Conservation (phyloP, 1,284 basidiomycete genomes). For the Leccinum solheimii region DNA sequence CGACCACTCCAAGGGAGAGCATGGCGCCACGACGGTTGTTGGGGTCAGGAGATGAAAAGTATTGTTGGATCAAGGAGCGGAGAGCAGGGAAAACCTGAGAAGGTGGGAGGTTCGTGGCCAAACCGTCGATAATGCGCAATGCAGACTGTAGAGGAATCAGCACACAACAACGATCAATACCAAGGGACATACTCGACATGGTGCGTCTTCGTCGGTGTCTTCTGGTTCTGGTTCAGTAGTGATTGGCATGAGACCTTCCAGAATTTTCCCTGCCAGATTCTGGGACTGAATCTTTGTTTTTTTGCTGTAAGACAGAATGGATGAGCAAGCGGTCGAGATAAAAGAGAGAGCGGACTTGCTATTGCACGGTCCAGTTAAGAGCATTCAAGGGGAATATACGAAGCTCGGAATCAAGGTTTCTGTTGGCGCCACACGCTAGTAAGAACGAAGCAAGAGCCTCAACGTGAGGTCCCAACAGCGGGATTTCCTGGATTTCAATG, state of each 20-base stretch:
- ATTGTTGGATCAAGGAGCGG: conserved; percentile 77
- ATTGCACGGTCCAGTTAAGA: conserved; percentile 94
- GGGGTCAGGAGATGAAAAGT: conserved; percentile 81
- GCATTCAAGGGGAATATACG: conserved; percentile 93
- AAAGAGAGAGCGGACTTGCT: conserved; percentile 46
- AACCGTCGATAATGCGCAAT: conserved; percentile 92
- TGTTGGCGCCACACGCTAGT: conserved; percentile 82
- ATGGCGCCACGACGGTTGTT: conserved; percentile 88
- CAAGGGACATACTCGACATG: conserved; percentile 71
- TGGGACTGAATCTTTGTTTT: conserved; percentile 93
- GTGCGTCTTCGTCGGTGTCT: conserved; percentile 89
- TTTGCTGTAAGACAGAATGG: conserved; percentile 61
- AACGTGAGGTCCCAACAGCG: conserved; percentile 88
- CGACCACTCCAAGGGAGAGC: conserved; percentile 93
- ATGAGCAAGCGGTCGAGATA: background rate
- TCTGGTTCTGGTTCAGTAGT: conserved; percentile 88
- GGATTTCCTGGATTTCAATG: conserved; percentile 68
- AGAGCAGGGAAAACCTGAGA: conserved; percentile 96
- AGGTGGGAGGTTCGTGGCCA: conserved; percentile 93
- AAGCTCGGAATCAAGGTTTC: conserved; percentile 75
- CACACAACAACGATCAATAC: conserved; percentile 3
- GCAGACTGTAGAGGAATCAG: conserved; percentile 60
- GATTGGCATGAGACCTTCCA: conserved; percentile 92
- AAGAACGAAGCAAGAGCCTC: conserved; percentile 90
- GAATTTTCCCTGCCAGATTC: conserved; percentile 83